These are phyloP conservation scores for Incumbomyces delicatus DNA, from an alignment of 2,329 filamentous ascomycete species.

Conservation along the genomic window DNA sequence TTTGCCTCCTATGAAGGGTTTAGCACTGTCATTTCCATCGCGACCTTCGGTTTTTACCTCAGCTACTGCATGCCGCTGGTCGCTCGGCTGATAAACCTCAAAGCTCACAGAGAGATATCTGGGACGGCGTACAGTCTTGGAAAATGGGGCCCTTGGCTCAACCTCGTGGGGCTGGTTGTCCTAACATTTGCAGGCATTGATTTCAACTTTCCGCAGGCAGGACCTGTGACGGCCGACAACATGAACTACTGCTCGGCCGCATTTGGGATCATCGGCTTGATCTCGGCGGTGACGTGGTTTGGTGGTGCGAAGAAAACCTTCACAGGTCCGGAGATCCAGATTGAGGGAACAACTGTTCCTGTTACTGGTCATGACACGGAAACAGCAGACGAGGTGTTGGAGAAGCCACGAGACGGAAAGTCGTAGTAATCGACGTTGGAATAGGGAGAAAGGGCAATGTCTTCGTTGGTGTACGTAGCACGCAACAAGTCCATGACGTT, in stretches of 20 bases:
- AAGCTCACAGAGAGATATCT: constrained; percentile 25
- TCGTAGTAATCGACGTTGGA: no score
- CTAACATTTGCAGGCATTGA: constrained; percentile 46
- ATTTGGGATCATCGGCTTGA: constrained; percentile 44
- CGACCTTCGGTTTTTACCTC: constrained; percentile 28
- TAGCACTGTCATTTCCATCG: constrained; percentile 22
- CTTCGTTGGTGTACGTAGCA: no score
- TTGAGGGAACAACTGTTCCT: background rate
- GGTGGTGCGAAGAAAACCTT: constrained; percentile 29
- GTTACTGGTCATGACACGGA: no score
- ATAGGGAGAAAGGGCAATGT: no score
- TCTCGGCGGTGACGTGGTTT: constrained; percentile 28
- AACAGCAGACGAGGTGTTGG: no score
- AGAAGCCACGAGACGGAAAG: no score
- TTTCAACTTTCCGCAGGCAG: constrained; percentile 46
- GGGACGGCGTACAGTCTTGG: constrained; percentile 35
- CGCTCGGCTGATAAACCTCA: background rate
- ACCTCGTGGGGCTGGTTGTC: constrained; percentile 42
- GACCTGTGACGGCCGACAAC: constrained; percentile 43
- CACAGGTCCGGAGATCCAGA: constrained; percentile 12
- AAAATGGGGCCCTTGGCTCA: constrained; percentile 35
- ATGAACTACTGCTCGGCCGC: constrained; percentile 48
- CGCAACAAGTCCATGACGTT: no score
- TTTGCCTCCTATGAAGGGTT: constrained; percentile 22
- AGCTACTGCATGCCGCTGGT: constrained; percentile 25